A percentile compares a stretch with the other conserved stretches of the same genome.
These are phyloP conservation scores for Marasmius fiardii DNA, from an alignment of 1,284 basidiomycete species.

Conservation along the genomic window DNA sequence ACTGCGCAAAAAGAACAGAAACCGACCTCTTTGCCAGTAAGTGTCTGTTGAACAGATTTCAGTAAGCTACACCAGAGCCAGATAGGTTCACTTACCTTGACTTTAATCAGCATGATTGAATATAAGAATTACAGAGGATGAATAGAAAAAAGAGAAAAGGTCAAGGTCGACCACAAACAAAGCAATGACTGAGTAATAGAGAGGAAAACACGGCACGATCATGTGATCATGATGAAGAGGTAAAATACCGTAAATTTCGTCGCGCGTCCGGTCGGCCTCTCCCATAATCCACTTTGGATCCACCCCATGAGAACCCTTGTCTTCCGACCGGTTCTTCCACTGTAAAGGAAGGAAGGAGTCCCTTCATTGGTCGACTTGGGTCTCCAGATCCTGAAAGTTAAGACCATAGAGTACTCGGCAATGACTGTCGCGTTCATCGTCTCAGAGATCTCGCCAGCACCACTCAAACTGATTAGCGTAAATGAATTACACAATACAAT, in stretches of 20 bases:
- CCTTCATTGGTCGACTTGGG: too few species aligned
- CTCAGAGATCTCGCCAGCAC: background rate
- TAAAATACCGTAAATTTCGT: too few species aligned
- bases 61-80: slow-evolving; percentile 13
- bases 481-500: background rate
- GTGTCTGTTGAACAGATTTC: slow-evolving; percentile 52
- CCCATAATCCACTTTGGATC: too few species aligned
- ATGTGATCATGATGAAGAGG: too few species aligned
- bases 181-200: background rate
- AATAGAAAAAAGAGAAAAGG: background rate
- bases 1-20: slow-evolving; percentile 11
- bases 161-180: too few species aligned
- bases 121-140: slow-evolving; percentile 3
- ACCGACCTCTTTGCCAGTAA: slow-evolving; percentile 88
- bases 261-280: too few species aligned
- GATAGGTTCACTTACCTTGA: slow-evolving; percentile 53
- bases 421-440: background rate
- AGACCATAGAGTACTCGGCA: background rate
- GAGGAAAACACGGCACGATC: background rate
- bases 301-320: too few species aligned
- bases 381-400: too few species aligned
- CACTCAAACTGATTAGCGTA: background rate
- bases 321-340: too few species aligned
- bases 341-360: too few species aligned
- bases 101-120: slow-evolving; percentile 73